Percentiles rank a stretch among this genome's conserved stretches.
These are phyloP conservation scores for Hemisphaericaspora subhashii DNA, from an alignment of 1,139 yeast genomes.

Conservation along the genomic window DNA sequence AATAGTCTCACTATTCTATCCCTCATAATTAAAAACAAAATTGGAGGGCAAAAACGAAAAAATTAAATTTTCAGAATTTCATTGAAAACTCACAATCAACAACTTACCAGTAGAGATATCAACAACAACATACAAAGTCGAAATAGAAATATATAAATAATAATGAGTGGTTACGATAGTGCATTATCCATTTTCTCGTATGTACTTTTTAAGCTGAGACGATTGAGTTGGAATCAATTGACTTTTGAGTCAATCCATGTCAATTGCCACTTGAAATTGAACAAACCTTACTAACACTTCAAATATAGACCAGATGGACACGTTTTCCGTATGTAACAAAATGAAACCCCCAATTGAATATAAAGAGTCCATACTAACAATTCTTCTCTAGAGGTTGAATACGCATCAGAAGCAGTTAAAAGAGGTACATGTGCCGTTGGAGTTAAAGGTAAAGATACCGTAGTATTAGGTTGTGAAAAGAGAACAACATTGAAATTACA, in stretches of 20 bases:
- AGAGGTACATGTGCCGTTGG: slow-evolving; percentile 99
- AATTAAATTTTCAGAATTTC: too few species aligned
- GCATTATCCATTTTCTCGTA: slow-evolving; percentile 96
- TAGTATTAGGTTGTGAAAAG: slow-evolving; percentile 94
- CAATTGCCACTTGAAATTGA: slow-evolving; percentile 1
- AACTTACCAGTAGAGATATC: background rate
- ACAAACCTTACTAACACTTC: slow-evolving; percentile 20
- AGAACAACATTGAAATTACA: slow-evolving; percentile 92
- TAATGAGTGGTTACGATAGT: slow-evolving; percentile 98
- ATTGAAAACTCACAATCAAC: background rate
- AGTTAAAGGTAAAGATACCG: slow-evolving; percentile 84
- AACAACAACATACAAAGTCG: slow-evolving; percentile 2
- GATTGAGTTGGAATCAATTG: background rate
- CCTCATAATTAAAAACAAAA: too few species aligned
- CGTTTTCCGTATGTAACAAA: slow-evolving; percentile 70
- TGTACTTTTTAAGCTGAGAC: slow-evolving; percentile 30
- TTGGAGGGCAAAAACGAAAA: slow-evolving; percentile 18
- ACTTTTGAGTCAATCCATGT: background rate
- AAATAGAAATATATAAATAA: background rate
- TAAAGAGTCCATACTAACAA: slow-evolving; percentile 24
- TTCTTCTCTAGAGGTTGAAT: slow-evolving; percentile 70
- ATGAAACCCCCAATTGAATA: too few species aligned
- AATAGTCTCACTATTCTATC: too few species aligned
- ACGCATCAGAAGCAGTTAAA: slow-evolving; percentile 96
- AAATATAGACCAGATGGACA: slow-evolving; percentile 91